Percentiles rank a stretch among this genome's conserved stretches.
Conservation (phyloP, 2,329 filamentous ascomycete genomes). For the Trichoderma lentiforme region DNA sequence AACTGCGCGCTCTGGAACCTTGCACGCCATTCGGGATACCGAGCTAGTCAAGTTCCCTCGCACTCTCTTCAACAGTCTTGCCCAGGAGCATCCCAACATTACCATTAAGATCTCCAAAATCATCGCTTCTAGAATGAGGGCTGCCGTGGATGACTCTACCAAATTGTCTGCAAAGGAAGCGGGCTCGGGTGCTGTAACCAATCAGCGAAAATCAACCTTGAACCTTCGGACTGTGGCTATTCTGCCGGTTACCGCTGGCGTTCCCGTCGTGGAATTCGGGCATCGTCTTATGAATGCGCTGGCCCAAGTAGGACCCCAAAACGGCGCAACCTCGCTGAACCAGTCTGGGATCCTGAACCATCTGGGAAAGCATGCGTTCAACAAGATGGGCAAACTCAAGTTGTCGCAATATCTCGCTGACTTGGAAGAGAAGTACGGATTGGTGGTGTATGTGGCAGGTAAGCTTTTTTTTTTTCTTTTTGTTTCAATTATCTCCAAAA, state of each 20-base stretch:
- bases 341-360: constrained; percentile 94
- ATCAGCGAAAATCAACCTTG: constrained; percentile 74
- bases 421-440: constrained; percentile 92
- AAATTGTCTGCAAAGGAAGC: constrained; percentile 63
- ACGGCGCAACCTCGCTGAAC: constrained; percentile 87
- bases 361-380: constrained; percentile 92
- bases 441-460: constrained; percentile 90
- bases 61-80: constrained; percentile 94
- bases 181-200: constrained; percentile 49
- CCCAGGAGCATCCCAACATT: constrained; percentile 94
- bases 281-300: constrained; percentile 83
- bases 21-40: constrained; percentile 95
- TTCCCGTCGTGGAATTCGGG: constrained; percentile 94
- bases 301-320: constrained; percentile 81
- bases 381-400: constrained; percentile 94
- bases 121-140: constrained; percentile 90
- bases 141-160: constrained; percentile 77
- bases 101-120: constrained; percentile 99
- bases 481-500: neutral
- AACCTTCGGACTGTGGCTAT: constrained; percentile 93
- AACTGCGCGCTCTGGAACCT: constrained; percentile 79
- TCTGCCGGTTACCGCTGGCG: constrained; percentile 82
- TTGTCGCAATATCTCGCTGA: constrained; percentile 94
- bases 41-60: constrained; percentile 95
- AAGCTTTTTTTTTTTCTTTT: constrained; percentile 29